Base-by-base conservation (phyloP, 2,329 filamentous ascomycete genomes). In the Aspergillus ruber region DNA sequence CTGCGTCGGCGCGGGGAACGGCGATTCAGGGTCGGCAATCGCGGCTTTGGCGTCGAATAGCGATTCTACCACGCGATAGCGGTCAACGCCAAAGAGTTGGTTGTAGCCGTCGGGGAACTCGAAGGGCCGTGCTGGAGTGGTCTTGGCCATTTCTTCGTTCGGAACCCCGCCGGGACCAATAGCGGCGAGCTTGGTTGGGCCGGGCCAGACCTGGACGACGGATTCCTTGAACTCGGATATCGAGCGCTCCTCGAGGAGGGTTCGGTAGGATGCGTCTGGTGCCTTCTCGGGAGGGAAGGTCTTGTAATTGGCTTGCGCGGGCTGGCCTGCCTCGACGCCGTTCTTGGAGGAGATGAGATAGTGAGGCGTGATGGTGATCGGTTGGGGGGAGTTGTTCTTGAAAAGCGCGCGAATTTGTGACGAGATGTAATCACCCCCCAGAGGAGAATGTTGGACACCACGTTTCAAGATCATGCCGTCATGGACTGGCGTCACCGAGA, bases 61-160 rank as follows among this genome's bases (percentile, higher is more conserved):
- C 38, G 88, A 88, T 72, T 98, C 93, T 1, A 85, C 84, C 9
- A 89, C 85, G 56, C 83, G 82, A 78, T 86, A 96, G 44, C 93
- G 84, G 67, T 96, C 90, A 47, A 85, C 80, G 52, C 88, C 85
- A 76, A 95, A 98, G 71, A 95, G 86, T 67, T 95, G 88, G 74
- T 97, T 98, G 74, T 86, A 90, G 44, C 93, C 93, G 64, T 97
- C 89, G 8, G 93, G 93, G 80, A 98, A 93, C 74, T 98, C 93
- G 62, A 96, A 98, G 9, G 93, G 86, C 45, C 89, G 85, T 36
- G 88, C 88, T 1, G 89, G 88, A 54, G 84, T 82, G 40, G 73
- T 77, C 65, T 81, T 84, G 49, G 84, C 84, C 42, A 82, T 76
- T 38, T 96, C 90, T 63, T 93, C 83, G 64, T 91, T 94, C 4